phyloP scores from a whole-genome alignment of 106 monocot genomes.

The Apostasia ramifera region DNA sequence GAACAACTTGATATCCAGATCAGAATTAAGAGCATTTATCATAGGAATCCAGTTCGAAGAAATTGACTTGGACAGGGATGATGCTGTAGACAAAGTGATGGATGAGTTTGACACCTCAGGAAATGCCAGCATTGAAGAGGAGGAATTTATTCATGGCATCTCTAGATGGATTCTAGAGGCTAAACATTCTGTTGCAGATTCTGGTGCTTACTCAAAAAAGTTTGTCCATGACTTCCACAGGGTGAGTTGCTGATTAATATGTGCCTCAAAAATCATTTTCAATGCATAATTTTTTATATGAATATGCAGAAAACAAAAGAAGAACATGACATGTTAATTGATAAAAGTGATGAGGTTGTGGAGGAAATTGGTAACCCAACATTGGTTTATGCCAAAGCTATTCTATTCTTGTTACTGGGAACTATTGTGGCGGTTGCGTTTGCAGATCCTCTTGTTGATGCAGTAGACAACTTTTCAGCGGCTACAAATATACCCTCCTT shows the following conservation, averaged over 20 bases:
- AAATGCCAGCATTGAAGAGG: slow-evolving; percentile 38
- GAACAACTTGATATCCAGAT: slow-evolving; percentile 28
- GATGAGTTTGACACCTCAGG: slow-evolving; percentile 71
- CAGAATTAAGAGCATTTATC: slow-evolving; percentile 66
- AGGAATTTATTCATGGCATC: slow-evolving; percentile 56
- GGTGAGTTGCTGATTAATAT: slow-evolving; percentile 27
- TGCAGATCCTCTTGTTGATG: slow-evolving; percentile 75
- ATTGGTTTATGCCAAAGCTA: slow-evolving; percentile 37
- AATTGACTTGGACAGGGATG: slow-evolving; percentile 48
- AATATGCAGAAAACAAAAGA: slow-evolving; percentile 54
- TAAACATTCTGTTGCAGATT: slow-evolving; percentile 24
- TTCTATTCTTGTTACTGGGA: slow-evolving; percentile 47
- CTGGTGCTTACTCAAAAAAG: slow-evolving; percentile 44
- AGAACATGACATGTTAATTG: slow-evolving; percentile 40
- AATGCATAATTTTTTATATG: not conserved
- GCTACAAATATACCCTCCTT: slow-evolving; percentile 74
- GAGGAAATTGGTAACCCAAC: slow-evolving; percentile 41
- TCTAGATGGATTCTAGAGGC: slow-evolving; percentile 72
- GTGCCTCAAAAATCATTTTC: not conserved
- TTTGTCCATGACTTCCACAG: slow-evolving; percentile 61
- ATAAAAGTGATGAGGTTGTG: slow-evolving; percentile 36
- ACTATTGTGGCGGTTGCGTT: slow-evolving; percentile 52
- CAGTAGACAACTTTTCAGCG: slow-evolving; percentile 65
- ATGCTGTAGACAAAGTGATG: slow-evolving; percentile 63
- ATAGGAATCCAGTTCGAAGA: slow-evolving; percentile 66